These are phyloP conservation scores for Alternaria triticina DNA, from an alignment of 2,329 filamentous ascomycete genomes.

Conservation along the genomic window DNA sequence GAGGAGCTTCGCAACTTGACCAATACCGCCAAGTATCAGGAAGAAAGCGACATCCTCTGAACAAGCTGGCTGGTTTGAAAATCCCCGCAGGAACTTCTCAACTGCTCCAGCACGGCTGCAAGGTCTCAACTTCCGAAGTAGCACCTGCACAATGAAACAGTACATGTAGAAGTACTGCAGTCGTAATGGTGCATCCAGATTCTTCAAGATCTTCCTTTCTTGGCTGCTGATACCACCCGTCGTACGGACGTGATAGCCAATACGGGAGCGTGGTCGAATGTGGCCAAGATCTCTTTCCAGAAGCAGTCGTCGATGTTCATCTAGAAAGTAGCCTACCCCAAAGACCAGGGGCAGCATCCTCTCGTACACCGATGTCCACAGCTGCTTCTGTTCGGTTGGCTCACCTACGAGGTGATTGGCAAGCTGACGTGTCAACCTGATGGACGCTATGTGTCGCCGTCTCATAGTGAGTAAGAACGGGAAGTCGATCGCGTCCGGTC, in stretches of 20 bases:
- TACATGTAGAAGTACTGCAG: conserved; percentile 49
- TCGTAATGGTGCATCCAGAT: conserved; percentile 40
- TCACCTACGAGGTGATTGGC: conserved; percentile 42
- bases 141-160: conserved; percentile 45
- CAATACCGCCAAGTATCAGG: conserved; percentile 43
- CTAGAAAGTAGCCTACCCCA: conserved; percentile 46
- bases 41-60: conserved; percentile 47
- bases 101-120: conserved; percentile 37
- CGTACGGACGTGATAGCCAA: conserved; percentile 45
- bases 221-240: conserved; percentile 35
- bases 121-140: conserved; percentile 41
- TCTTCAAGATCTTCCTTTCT: conserved; percentile 39
- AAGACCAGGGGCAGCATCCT: conserved; percentile 48
- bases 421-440: conserved; percentile 43
- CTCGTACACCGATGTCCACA: conserved; percentile 46
- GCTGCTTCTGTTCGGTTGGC: conserved; percentile 35
- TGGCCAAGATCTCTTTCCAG: conserved; percentile 43
- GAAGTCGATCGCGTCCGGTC: conserved; percentile 37
- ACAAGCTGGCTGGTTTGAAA: conserved; percentile 40
- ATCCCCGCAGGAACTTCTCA: conserved; percentile 40
- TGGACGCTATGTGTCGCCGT: conserved; percentile 44
- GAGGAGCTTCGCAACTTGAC: conserved; percentile 43
- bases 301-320: conserved; percentile 42
- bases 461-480: conserved; percentile 45
- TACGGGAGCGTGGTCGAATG: conserved; percentile 40